A percentile compares a stretch with the other conserved stretches of the same genome.
Evolutionary conservation across 2,329 filamentous ascomycete species (phyloP).

Genomic region (Penicillium vulpinum): DNA sequence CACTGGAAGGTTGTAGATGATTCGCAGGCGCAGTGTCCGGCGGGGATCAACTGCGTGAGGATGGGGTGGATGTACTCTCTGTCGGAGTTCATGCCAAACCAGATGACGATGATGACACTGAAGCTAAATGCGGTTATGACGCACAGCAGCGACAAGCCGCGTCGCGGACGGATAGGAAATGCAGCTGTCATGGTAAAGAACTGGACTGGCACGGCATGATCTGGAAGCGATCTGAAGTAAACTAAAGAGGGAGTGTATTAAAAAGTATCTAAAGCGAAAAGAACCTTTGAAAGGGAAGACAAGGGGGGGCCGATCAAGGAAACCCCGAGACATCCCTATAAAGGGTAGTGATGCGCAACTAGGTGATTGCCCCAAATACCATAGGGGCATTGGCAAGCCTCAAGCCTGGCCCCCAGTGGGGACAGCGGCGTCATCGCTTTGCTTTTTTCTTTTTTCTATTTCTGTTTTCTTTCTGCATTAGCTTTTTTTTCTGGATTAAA

Average conservation of each 20-base stretch:
- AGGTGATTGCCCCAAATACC: neutral
- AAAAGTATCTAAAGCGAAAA: too few relatives aligned
- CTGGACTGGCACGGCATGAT: constrained; percentile 3
- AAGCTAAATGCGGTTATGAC: constrained; percentile 22
- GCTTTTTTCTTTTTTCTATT: neutral
- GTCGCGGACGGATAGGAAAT: constrained; percentile 23
- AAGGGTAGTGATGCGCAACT: neutral
- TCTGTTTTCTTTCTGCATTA: too few relatives aligned
- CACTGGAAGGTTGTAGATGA: constrained; percentile 43
- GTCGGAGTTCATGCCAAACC: constrained; percentile 41
- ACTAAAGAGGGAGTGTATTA: too few relatives aligned
- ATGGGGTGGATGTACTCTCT: constrained; percentile 38
- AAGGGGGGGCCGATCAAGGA: neutral
- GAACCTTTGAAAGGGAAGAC: neutral
- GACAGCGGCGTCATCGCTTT: neutral
- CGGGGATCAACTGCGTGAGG: constrained; percentile 41
- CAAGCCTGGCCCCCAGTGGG: neutral
- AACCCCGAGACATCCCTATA: neutral
- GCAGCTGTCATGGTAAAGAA: constrained; percentile 23
- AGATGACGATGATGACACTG: constrained; percentile 25
- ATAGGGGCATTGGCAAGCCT: neutral
- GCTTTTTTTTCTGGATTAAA: too few relatives aligned
- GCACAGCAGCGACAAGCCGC: constrained; percentile 24
- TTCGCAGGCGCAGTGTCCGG: constrained; percentile 41
- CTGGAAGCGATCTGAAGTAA: neutral